These are phyloP conservation scores for Boletus mariae DNA, from an alignment of 1,284 basidiomycete genomes.

Conservation along the genomic window DNA sequence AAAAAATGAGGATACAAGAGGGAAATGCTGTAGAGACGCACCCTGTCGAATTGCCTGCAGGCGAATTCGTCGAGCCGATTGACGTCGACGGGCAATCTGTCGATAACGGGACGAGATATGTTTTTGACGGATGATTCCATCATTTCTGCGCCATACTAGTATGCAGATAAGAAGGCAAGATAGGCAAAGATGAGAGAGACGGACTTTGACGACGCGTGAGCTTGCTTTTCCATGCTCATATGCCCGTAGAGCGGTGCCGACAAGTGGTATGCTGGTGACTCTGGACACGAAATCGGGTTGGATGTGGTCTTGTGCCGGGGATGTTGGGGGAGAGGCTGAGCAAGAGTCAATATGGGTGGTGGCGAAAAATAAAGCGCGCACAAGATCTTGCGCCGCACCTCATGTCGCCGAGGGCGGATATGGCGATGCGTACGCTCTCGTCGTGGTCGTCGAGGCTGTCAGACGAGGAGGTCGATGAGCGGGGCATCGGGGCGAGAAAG, in stretches of 20 bases:
- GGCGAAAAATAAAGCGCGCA: slow-evolving; percentile 2
- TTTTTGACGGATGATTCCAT: slow-evolving; percentile 83
- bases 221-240: slow-evolving; percentile 50
- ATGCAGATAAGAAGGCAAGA: neutral
- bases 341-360: neutral
- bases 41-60: slow-evolving; percentile 78
- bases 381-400: slow-evolving; percentile 21
- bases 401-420: slow-evolving; percentile 39
- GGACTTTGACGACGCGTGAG: slow-evolving; percentile 49
- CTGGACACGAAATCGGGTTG: slow-evolving; percentile 40
- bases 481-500: slow-evolving; percentile 2
- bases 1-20: neutral
- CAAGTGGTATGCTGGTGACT: slow-evolving; percentile 44
- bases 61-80: slow-evolving; percentile 86
- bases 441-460: slow-evolving; percentile 30
- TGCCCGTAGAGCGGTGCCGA: slow-evolving; percentile 45
- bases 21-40: slow-evolving; percentile 36
- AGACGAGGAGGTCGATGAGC: slow-evolving; percentile 12
- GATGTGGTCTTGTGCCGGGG: slow-evolving; percentile 16
- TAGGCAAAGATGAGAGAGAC: slow-evolving; percentile 6
- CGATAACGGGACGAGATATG: slow-evolving; percentile 82
- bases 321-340: slow-evolving; percentile 11
- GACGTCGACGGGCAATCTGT: slow-evolving; percentile 68
- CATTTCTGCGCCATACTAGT: slow-evolving; percentile 82
- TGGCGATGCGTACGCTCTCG: slow-evolving; percentile 40